Evolutionary conservation across 192 early-diverging fungal genomes (phyloP).

Genomic region (Phycomyces blakesleeanus): DNA sequence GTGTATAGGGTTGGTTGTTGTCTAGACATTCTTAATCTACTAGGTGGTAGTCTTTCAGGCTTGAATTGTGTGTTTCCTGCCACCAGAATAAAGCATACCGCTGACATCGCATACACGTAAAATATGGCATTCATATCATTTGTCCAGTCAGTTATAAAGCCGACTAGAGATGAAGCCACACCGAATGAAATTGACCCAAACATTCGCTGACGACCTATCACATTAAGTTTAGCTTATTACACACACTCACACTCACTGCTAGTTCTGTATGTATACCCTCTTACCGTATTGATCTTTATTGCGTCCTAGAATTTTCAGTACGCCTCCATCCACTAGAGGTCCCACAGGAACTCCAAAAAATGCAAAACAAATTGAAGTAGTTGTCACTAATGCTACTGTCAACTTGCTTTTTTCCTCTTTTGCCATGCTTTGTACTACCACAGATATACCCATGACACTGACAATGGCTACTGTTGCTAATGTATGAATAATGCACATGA

Average conservation of each 20-base stretch:
- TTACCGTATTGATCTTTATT: conserved; percentile 44
- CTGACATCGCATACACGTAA: conserved; percentile 37
- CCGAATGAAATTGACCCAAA: conserved; percentile 45
- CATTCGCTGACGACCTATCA: conserved; percentile 38
- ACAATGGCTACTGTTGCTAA: conserved; percentile 37
- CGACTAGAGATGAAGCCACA: conserved; percentile 32
- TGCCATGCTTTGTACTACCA: conserved; percentile 18
- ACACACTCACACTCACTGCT: too few species aligned
- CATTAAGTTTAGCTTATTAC: background rate
- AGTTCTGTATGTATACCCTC: background rate
- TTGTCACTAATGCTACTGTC: conserved; percentile 27
- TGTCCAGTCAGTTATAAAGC: conserved; percentile 33
- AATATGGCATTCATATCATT: conserved; percentile 42
- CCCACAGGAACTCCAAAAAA: conserved; percentile 45
- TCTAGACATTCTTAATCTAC: background rate
- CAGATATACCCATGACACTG: conserved; percentile 39
- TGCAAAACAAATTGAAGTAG: conserved; percentile 40
- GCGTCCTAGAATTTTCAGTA: conserved; percentile 39
- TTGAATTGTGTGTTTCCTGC: conserved; percentile 36
- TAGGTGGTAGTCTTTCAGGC: conserved; percentile 9
- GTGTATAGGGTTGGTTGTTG: background rate
- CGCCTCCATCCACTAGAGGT: conserved; percentile 45
- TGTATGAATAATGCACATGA: conserved; percentile 39
- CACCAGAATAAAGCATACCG: conserved; percentile 31
- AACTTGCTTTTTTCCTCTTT: conserved; percentile 21